A percentile compares a stretch with the other conserved stretches of the same genome.
Conservation (phyloP, 1,284 basidiomycete genomes). For the Amylostereum areolatum region DNA sequence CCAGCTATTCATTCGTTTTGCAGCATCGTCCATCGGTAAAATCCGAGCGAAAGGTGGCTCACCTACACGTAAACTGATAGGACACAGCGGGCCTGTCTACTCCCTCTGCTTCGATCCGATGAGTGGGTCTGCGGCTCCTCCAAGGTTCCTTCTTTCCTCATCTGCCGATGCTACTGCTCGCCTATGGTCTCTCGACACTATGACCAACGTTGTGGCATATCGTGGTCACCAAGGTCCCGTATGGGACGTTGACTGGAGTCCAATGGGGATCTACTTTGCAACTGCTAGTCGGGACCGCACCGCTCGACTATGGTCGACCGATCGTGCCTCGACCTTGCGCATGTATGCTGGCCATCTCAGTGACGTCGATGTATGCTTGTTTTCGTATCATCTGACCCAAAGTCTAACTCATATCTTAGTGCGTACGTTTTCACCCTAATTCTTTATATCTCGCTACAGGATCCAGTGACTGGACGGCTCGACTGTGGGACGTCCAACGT, state of each 20-base stretch:
- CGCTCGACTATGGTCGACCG: constrained; percentile 94
- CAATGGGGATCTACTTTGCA: constrained; percentile 97
- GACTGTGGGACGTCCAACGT: constrained; percentile 98
- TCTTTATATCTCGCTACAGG: constrained; percentile 96
- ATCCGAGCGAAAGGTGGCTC: constrained; percentile 74
- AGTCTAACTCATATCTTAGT: constrained; percentile 42
- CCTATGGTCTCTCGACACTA: constrained; percentile 95
- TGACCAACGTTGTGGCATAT: constrained; percentile 90
- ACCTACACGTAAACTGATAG: constrained; percentile 88
- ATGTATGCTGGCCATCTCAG: constrained; percentile 96
- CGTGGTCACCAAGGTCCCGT: constrained; percentile 96
- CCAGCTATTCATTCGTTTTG: constrained; percentile 3
- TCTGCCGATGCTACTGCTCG: constrained; percentile 93
- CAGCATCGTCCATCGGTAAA: constrained; percentile 58
- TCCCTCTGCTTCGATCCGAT: constrained; percentile 91
- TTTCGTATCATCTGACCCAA: constrained; percentile 4
- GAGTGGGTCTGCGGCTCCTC: constrained; percentile 79
- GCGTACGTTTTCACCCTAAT: constrained; percentile 95
- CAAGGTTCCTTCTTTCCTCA: constrained; percentile 84
- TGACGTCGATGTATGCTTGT: constrained; percentile 85
- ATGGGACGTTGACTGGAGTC: constrained; percentile 99
- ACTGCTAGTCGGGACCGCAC: constrained; percentile 92
- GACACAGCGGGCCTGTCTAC: constrained; percentile 96
- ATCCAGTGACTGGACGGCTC: constrained; percentile 92
- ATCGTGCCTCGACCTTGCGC: constrained; percentile 80